A percentile compares a stretch with the other conserved stretches of the same genome.
These are phyloP conservation scores for Stramenopiles sp. DNA, from an alignment of 352 stramenopile species.

Conservation along the genomic window DNA sequence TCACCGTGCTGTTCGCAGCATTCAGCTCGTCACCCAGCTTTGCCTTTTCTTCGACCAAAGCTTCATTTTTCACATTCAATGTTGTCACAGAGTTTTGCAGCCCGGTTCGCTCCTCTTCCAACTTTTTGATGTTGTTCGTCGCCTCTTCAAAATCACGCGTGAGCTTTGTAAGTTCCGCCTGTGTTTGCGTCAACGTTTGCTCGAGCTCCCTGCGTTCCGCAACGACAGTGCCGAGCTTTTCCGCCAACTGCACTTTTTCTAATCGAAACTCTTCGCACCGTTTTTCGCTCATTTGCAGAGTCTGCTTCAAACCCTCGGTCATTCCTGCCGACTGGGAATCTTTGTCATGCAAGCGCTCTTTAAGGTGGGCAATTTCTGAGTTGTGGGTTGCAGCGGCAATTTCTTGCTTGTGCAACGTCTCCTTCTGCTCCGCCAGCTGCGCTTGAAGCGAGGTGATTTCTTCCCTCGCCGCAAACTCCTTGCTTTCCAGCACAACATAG, in stretches of 20 bases:
- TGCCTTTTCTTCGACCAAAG: not conserved
- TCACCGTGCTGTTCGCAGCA: not conserved
- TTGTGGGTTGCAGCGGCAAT: not conserved
- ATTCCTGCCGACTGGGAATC: slow-evolving; percentile 4
- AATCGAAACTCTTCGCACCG: slow-evolving; percentile 6
- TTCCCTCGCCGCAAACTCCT: not conserved
- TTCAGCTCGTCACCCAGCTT: not conserved
- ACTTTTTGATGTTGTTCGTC: not conserved
- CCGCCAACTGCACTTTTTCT: not conserved
- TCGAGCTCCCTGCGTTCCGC: not conserved
- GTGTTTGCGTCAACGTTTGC: not conserved
- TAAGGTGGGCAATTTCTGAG: slow-evolving; percentile 8
- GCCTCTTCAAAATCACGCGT: slow-evolving; percentile 11
- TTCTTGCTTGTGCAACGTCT: not conserved
- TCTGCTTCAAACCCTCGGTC: slow-evolving; percentile 8
- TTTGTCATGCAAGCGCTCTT: slow-evolving; percentile 1
- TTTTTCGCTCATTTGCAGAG: slow-evolving; percentile 9
- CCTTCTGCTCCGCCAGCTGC: not conserved
- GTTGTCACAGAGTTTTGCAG: not conserved
- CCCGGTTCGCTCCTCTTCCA: not conserved
- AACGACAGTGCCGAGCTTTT: not conserved
- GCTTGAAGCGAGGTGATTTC: not conserved
- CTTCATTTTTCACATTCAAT: not conserved
- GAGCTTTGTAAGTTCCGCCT: not conserved
- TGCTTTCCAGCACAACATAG: not conserved